Percentiles rank a stretch among this genome's conserved stretches.
These are phyloP conservation scores for Nannochloris sp. DNA, from an alignment of 139 green algal genomes.

Conservation along the genomic window DNA sequence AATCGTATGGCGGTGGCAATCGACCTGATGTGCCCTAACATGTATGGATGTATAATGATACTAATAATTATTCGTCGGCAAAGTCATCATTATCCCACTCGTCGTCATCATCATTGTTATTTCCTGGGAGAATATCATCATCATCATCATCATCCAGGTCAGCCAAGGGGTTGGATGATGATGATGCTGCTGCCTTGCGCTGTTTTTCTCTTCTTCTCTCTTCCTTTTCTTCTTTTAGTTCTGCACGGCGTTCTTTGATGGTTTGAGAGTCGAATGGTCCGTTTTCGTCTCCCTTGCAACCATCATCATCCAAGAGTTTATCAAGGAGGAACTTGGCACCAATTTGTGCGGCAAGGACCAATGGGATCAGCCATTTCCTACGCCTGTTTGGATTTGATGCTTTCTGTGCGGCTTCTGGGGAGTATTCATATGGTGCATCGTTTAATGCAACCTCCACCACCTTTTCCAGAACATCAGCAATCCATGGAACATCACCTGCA, in stretches of 20 bases:
- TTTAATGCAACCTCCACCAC: constrained; percentile 24
- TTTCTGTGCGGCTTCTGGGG: constrained; percentile 4
- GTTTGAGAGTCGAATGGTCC: constrained; percentile 35
- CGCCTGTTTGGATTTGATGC: constrained; percentile 37
- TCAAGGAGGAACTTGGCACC: constrained; percentile 40
- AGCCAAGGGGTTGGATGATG: not conserved
- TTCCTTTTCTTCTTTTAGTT: constrained; percentile 15
- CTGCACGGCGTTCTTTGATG: constrained; percentile 13
- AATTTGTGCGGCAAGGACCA: constrained; percentile 40
- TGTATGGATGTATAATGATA: no score
- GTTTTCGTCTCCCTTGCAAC: constrained; percentile 36
- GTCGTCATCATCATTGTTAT: no score
- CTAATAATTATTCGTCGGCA: no score
- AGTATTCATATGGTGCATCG: constrained; percentile 20
- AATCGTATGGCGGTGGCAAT: no score
- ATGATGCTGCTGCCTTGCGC: not conserved
- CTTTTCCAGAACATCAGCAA: constrained; percentile 40
- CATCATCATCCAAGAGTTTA: constrained; percentile 31
- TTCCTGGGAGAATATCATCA: not conserved
- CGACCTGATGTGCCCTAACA: no score
- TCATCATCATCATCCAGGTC: constrained; percentile 6
- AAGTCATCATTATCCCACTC: no score
- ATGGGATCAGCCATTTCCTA: constrained; percentile 43
- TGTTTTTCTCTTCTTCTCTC: constrained; percentile 6
- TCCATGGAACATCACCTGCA: constrained; percentile 28